Conservation (phyloP, 2,329 filamentous ascomycete genomes). For the Colletotrichum sp. region DNA sequence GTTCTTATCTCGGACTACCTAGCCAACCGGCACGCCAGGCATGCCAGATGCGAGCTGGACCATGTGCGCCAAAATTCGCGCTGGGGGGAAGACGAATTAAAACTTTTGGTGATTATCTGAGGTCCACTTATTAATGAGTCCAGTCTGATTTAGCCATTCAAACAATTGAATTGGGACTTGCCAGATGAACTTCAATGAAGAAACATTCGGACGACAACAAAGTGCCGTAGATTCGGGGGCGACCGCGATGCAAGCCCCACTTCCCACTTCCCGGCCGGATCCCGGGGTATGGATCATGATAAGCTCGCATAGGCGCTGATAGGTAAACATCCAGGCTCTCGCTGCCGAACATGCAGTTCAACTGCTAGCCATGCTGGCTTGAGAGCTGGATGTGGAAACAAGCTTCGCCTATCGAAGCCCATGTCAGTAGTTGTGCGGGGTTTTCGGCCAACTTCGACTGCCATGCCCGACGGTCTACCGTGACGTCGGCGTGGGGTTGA, state of each 20-base stretch:
- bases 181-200: not conserved
- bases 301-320: not conserved
- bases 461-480: not conserved
- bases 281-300: not conserved
- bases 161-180: not conserved
- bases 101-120: not conserved
- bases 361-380: not conserved
- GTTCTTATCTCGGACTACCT: not conserved
- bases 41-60: not conserved
- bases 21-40: not conserved
- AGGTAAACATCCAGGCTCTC: not conserved
- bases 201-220: rapidly evolving
- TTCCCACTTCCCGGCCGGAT: not conserved
- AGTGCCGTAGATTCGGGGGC: not conserved
- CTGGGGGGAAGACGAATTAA: not conserved
- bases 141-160: rapidly evolving
- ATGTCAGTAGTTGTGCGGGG: not conserved
- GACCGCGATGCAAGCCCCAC: not conserved
- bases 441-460: not conserved
- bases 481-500: not conserved
- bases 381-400: not conserved
- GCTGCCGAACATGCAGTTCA: not conserved
- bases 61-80: not conserved
- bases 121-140: not conserved
- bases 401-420: not conserved